Percentiles rank a stretch among this genome's conserved stretches.
These are phyloP conservation scores for Aspergillus homomorphus DNA, from an alignment of 495 filamentous ascomycete genomes.

Conservation along the genomic window DNA sequence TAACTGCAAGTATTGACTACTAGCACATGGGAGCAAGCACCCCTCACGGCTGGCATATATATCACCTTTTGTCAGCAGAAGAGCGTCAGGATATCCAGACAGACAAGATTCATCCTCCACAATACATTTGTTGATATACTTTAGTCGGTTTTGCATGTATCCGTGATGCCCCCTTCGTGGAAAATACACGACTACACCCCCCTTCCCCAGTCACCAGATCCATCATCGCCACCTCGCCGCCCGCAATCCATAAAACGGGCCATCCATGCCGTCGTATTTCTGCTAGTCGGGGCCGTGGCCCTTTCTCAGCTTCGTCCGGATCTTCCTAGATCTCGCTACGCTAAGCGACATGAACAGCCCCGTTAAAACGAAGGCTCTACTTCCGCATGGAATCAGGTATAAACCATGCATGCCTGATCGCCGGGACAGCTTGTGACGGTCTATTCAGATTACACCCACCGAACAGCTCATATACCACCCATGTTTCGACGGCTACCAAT, in stretches of 20 bases:
- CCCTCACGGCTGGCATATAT: not conserved
- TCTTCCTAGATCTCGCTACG: not conserved
- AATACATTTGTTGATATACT: no score
- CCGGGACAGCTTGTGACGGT: not conserved
- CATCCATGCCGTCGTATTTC: not conserved
- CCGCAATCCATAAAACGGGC: not conserved
- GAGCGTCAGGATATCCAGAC: no score
- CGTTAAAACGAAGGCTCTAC: not conserved
- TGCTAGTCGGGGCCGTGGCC: not conserved
- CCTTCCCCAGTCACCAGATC: not conserved
- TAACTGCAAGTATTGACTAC: not conserved
- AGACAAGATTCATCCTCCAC: no score
- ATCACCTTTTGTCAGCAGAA: not conserved
- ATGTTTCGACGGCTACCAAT: conserved; percentile 2
- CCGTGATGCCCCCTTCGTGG: not conserved
- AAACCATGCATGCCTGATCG: not conserved
- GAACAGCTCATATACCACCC: not conserved
- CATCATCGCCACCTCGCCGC: not conserved
- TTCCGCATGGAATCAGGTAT: not conserved
- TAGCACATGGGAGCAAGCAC: not conserved
- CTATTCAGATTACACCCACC: not conserved
- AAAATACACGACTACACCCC: not conserved
- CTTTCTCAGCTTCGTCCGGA: not conserved
- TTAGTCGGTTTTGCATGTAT: no score
- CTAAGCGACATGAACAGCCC: not conserved